Percentiles rank a stretch among this genome's conserved stretches.
Conservation (phyloP, 2,329 filamentous ascomycete genomes). For the Colletotrichum tropicale region DNA sequence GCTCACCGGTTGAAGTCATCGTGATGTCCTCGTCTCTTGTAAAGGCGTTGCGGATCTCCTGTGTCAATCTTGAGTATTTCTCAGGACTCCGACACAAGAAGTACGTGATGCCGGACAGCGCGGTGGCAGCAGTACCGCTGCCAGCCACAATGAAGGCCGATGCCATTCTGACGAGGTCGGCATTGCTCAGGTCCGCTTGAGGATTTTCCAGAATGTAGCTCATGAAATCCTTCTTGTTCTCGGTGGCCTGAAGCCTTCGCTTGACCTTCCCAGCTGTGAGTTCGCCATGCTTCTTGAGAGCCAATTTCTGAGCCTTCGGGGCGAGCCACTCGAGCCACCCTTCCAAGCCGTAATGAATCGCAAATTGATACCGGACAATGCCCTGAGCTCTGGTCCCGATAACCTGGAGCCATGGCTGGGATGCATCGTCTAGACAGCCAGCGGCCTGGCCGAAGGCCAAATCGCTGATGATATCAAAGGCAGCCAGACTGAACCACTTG, state of each 20-base stretch:
- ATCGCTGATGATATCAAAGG: slow-evolving; percentile 49
- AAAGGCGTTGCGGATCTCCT: slow-evolving; percentile 28
- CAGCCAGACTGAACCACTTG: slow-evolving; percentile 39
- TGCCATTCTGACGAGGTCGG: slow-evolving; percentile 3
- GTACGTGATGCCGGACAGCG: slow-evolving; percentile 44
- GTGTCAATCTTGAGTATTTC: slow-evolving; percentile 29
- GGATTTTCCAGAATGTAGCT: slow-evolving; percentile 5
- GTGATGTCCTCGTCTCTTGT: slow-evolving; percentile 27
- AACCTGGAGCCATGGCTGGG: slow-evolving; percentile 11
- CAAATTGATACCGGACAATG: slow-evolving; percentile 7
- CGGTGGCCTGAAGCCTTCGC: background rate
- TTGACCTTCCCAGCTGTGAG: slow-evolving; percentile 3
- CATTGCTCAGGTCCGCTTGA: background rate
- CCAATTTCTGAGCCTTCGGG: background rate
- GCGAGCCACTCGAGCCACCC: slow-evolving; percentile 6
- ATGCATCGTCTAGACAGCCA: slow-evolving; percentile 34
- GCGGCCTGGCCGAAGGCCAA: slow-evolving; percentile 51
- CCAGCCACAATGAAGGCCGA: slow-evolving; percentile 37
- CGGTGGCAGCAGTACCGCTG: slow-evolving; percentile 49
- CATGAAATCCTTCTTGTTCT: slow-evolving; percentile 2
- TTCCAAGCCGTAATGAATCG: slow-evolving; percentile 3
- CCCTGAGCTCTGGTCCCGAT: background rate
- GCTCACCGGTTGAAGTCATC: slow-evolving; percentile 32
- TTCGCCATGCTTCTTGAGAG: slow-evolving; percentile 1
- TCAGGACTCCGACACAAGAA: slow-evolving; percentile 37